A percentile compares a stretch with the other conserved stretches of the same genome.
Evolutionary conservation across 2,329 filamentous ascomycete genomes (phyloP).

Genomic region (Aspergillus intermedius): DNA sequence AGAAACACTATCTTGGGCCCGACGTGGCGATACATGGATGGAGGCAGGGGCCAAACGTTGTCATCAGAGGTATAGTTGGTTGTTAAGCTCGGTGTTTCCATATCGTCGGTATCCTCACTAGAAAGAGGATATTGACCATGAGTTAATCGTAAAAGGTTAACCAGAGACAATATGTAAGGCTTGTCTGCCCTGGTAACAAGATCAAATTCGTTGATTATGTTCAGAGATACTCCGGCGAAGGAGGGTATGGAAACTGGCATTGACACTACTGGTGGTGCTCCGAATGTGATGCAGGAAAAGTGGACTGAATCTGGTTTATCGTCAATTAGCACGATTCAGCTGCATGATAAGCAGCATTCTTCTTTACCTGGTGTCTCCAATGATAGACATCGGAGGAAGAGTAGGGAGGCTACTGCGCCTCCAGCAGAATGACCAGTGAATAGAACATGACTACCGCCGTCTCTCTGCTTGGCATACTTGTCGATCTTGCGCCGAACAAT

Average conservation of each 20-base stretch:
- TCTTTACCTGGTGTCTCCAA: neutral
- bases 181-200: constrained; percentile 4
- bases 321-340: neutral
- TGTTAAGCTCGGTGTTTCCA: neutral
- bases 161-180: neutral
- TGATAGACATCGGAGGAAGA: constrained; percentile 2
- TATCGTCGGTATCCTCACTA: neutral
- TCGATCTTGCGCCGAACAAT: neutral
- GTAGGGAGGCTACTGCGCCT: constrained; percentile 4
- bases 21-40: neutral
- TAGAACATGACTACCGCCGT: neutral
- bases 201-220: constrained; percentile 4
- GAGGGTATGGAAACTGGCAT: neutral
- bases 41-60: neutral
- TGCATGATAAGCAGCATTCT: neutral
- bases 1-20: neutral
- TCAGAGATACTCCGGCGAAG: neutral
- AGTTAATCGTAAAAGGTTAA: neutral
- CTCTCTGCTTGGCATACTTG: neutral
- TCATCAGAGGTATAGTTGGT: neutral
- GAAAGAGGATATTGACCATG: neutral
- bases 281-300: constrained; percentile 4
- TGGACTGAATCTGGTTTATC: neutral
- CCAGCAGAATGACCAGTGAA: constrained; percentile 3
- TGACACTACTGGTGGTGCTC: neutral